phyloP scores from a whole-genome alignment of 305 asterid species.

The Fraxinus ornus region DNA sequence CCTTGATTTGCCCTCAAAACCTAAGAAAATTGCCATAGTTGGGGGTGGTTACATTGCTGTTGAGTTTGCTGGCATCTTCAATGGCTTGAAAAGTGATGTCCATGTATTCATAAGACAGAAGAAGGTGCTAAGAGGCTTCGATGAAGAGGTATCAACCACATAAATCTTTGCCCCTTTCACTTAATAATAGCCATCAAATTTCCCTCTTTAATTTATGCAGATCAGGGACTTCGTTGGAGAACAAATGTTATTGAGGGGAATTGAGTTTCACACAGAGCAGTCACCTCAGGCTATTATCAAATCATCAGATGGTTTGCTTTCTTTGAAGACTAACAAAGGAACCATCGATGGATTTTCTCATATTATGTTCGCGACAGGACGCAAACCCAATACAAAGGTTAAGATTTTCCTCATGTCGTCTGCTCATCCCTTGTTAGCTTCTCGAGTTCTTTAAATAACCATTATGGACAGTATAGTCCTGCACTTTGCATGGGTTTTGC shows the following conservation, averaged over 20 bases:
- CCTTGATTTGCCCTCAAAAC: slow-evolving; percentile 84
- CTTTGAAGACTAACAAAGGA: slow-evolving; percentile 85
- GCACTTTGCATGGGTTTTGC: slow-evolving; percentile 2
- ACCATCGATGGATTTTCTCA: slow-evolving; percentile 82
- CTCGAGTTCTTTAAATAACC: not conserved
- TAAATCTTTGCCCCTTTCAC: not conserved
- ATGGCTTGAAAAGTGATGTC: slow-evolving; percentile 78
- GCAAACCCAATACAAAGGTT: slow-evolving; percentile 82
- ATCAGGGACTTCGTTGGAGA: slow-evolving; percentile 86
- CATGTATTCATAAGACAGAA: slow-evolving; percentile 93
- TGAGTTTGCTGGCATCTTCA: slow-evolving; percentile 98
- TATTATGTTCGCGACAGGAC: slow-evolving; percentile 94
- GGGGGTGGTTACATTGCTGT: slow-evolving; percentile 99
- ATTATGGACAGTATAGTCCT: not conserved
- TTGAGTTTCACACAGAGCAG: slow-evolving; percentile 85
- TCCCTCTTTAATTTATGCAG: slow-evolving; percentile 42
- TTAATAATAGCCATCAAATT: not conserved
- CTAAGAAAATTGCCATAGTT: slow-evolving; percentile 82
- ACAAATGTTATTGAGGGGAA: slow-evolving; percentile 84
- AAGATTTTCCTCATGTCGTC: slow-evolving; percentile 2
- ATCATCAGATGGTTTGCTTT: slow-evolving; percentile 73
- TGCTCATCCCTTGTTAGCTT: not conserved
- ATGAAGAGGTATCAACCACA: slow-evolving; percentile 69
- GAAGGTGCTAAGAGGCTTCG: slow-evolving; percentile 87
- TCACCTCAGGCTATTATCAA: slow-evolving; percentile 74